Conservation (phyloP, 345 rosid species). For the Passiflora organensis region DNA sequence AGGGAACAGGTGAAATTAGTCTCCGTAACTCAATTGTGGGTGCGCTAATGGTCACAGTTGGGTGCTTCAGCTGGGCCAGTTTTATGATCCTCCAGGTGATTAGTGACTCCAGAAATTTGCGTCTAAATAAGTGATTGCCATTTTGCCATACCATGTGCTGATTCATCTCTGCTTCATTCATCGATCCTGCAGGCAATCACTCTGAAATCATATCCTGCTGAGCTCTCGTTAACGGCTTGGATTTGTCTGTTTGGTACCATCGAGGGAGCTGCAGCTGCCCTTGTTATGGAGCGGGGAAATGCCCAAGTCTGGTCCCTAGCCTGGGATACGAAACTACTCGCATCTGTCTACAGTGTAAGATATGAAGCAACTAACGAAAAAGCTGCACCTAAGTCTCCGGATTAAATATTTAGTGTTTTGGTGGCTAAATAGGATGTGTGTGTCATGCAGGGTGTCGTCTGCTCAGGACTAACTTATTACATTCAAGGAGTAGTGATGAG, state of each 20-base stretch:
- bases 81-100: slow-evolving; percentile 74
- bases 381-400: too few relatives aligned
- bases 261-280: slow-evolving; percentile 48
- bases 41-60: slow-evolving; percentile 49
- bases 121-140: too few relatives aligned
- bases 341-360: slow-evolving; percentile 70
- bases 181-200: slow-evolving; percentile 55
- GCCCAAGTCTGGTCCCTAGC: slow-evolving; percentile 47
- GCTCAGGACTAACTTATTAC: slow-evolving; percentile 76
- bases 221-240: slow-evolving; percentile 81
- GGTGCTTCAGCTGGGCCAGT: slow-evolving; percentile 69
- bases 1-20: slow-evolving; percentile 33
- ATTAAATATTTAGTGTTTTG: too few relatives aligned
- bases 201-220: slow-evolving; percentile 58
- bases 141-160: too few relatives aligned
- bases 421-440: neutral
- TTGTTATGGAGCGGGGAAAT: slow-evolving; percentile 69
- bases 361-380: neutral
- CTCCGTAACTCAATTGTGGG: slow-evolving; percentile 54
- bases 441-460: slow-evolving; percentile 62
- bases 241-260: slow-evolving; percentile 70
- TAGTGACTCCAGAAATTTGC: too few relatives aligned
- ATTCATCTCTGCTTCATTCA: too few relatives aligned
- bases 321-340: slow-evolving; percentile 70
- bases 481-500: slow-evolving; percentile 70